These are phyloP conservation scores for Monilinia vaccinii-corymbosi DNA, from an alignment of 2,329 filamentous ascomycete genomes.

Conservation along the genomic window DNA sequence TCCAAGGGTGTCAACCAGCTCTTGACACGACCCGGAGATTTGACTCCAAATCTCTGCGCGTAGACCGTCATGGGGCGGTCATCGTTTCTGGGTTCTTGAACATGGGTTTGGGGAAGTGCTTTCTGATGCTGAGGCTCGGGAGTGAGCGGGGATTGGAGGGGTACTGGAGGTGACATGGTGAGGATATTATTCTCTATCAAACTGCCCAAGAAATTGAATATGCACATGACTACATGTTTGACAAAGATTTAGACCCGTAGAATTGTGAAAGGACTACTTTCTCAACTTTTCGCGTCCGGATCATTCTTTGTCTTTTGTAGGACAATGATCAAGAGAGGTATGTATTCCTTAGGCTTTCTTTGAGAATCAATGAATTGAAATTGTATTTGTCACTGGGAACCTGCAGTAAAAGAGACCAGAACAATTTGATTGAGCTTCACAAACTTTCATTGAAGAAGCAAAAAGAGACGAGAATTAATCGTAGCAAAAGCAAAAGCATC, in stretches of 20 bases:
- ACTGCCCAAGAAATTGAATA: neutral
- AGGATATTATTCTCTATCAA: neutral
- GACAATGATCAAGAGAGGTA: neutral
- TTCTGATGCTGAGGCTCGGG: neutral
- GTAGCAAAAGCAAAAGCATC: neutral
- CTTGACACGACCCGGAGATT: neutral
- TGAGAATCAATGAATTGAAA: neutral
- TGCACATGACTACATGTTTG: no score
- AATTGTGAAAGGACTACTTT: neutral
- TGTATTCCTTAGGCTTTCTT: neutral
- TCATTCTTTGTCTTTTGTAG: neutral
- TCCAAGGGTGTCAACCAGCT: neutral
- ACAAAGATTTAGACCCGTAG: neutral
- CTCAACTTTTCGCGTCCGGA: neutral
- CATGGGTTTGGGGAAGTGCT: neutral
- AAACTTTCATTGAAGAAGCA: neutral
- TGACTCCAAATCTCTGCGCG: neutral
- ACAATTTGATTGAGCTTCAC: neutral
- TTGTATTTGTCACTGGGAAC: neutral
- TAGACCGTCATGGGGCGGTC: neutral
- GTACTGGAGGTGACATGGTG: neutral
- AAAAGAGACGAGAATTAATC: neutral
- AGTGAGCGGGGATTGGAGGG: no score
- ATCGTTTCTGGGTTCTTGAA: neutral
- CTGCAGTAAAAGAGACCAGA: no score